These are phyloP conservation scores for Sclerotinia minor DNA, from an alignment of 2,329 filamentous ascomycete species.

Conservation along the genomic window DNA sequence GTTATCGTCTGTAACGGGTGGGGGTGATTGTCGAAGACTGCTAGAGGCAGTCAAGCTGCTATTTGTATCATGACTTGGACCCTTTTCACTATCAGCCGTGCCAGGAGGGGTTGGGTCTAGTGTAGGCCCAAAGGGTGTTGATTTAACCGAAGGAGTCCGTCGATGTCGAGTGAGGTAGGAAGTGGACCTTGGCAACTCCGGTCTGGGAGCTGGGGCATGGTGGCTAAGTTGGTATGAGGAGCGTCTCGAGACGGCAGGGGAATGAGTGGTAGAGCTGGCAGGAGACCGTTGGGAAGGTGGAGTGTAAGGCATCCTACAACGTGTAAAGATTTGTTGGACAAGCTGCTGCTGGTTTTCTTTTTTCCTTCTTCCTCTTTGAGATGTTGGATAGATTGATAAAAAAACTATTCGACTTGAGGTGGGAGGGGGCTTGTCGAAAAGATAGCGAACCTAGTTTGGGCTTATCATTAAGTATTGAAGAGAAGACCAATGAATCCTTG, in stretches of 20 bases:
- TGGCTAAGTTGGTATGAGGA: slow-evolving; percentile 54
- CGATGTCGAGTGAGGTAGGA: slow-evolving; percentile 66
- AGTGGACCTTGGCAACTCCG: slow-evolving; percentile 61
- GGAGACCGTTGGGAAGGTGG: slow-evolving; percentile 70
- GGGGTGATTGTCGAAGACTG: slow-evolving; percentile 78
- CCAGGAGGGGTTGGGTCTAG: slow-evolving; percentile 37
- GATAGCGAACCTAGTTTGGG: slow-evolving; percentile 31
- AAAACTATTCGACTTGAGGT: slow-evolving; percentile 31
- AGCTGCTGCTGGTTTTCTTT: neutral
- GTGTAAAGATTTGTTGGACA: slow-evolving; percentile 17
- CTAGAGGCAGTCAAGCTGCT: slow-evolving; percentile 46
- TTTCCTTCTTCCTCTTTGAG: neutral
- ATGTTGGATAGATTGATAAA: slow-evolving; percentile 21
- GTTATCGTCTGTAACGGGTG: slow-evolving; percentile 70
- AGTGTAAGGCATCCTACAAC: slow-evolving; percentile 77
- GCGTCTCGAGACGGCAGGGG: slow-evolving; percentile 59
- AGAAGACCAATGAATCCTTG: slow-evolving; percentile 14
- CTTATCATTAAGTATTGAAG: slow-evolving; percentile 32
- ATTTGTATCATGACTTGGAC: slow-evolving; percentile 33
- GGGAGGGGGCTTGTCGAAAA: slow-evolving; percentile 23
- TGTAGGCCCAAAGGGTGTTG: slow-evolving; percentile 38
- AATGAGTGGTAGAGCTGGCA: slow-evolving; percentile 57
- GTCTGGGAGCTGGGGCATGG: slow-evolving; percentile 44
- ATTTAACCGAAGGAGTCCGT: slow-evolving; percentile 54
- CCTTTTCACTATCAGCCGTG: slow-evolving; percentile 37